phyloP scores from a whole-genome alignment of 1,139 yeast genomes.

The Suhomyces chickasaworum region DNA sequence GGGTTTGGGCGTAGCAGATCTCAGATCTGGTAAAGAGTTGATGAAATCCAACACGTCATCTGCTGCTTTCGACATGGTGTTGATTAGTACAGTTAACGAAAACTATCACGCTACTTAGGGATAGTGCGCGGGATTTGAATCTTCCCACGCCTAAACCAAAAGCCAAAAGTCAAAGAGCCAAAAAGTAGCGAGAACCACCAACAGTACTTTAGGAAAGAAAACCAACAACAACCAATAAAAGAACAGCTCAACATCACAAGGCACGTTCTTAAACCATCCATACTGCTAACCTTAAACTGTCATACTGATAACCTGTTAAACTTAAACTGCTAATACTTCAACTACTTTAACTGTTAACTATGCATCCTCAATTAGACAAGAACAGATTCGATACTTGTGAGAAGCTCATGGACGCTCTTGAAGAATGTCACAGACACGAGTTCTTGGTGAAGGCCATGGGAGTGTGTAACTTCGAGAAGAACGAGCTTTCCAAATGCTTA shows the following conservation, averaged over 20 bases:
- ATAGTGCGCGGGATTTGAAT: neutral
- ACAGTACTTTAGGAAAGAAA: no score
- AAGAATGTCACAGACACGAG: conserved; percentile 80
- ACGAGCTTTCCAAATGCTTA: conserved; percentile 74
- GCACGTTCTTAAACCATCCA: no score
- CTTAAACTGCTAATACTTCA: no score
- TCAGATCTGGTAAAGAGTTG: conserved; percentile 80
- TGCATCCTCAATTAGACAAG: conserved; percentile 54
- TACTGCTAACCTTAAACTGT: no score
- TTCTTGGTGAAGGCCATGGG: conserved; percentile 79
- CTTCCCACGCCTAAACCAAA: neutral
- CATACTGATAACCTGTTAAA: no score
- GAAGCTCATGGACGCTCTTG: conserved; percentile 82
- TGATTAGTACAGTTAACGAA: neutral
- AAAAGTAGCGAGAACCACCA: no score
- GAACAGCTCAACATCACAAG: no score
- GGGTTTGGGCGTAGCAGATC: conserved; percentile 40
- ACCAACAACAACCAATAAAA: no score
- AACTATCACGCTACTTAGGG: neutral
- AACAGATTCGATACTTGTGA: conserved; percentile 62
- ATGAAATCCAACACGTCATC: conserved; percentile 90
- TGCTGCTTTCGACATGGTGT: conserved; percentile 24
- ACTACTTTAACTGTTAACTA: no score
- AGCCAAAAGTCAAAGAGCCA: no score
- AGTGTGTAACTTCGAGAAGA: conserved; percentile 80